These are phyloP conservation scores for Rhytidhysteron rufulum DNA, from an alignment of 2,329 filamentous ascomycete genomes.

Conservation along the genomic window DNA sequence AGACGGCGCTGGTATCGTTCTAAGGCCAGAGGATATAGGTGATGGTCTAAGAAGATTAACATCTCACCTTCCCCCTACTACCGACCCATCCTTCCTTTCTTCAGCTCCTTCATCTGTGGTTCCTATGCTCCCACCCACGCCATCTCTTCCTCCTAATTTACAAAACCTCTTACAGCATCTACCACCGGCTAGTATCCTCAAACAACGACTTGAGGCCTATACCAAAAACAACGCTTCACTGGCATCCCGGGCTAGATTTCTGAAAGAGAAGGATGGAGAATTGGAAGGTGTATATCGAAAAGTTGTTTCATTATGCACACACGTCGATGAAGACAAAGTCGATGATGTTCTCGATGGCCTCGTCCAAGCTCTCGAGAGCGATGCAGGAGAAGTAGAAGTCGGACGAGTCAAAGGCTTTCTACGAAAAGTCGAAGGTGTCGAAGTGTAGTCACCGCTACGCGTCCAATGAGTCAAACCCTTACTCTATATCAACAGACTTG, in stretches of 20 bases:
- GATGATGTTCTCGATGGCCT: constrained; percentile 77
- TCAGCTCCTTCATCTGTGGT: constrained; percentile 22
- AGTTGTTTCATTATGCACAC: constrained; percentile 83
- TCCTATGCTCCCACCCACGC: too few species aligned
- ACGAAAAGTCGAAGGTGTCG: constrained; percentile 67
- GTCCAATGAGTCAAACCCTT: too few species aligned
- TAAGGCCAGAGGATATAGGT: constrained; percentile 25
- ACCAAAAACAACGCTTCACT: constrained; percentile 65
- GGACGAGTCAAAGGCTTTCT: constrained; percentile 74
- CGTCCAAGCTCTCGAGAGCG: constrained; percentile 84
- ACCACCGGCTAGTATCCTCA: constrained; percentile 43
- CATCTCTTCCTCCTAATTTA: constrained; percentile 6
- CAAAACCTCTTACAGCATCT: constrained; percentile 7
- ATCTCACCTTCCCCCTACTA: constrained; percentile 1
- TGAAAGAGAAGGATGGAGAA: constrained; percentile 77
- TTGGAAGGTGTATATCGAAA: constrained; percentile 83
- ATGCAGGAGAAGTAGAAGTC: constrained; percentile 69
- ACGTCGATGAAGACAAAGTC: constrained; percentile 71
- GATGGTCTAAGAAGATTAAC: constrained; percentile 21
- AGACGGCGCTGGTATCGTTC: constrained; percentile 27
- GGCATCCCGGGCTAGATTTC: constrained; percentile 61
- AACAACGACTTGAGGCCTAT: constrained; percentile 67
- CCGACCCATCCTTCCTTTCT: constrained; percentile 24
- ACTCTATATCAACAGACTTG: too few species aligned
- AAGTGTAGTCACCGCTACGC: too few species aligned